A percentile compares a stretch with the other conserved stretches of the same genome.
These are phyloP conservation scores for Rubia balearica DNA, from an alignment of 305 asterid genomes.

Conservation along the genomic window DNA sequence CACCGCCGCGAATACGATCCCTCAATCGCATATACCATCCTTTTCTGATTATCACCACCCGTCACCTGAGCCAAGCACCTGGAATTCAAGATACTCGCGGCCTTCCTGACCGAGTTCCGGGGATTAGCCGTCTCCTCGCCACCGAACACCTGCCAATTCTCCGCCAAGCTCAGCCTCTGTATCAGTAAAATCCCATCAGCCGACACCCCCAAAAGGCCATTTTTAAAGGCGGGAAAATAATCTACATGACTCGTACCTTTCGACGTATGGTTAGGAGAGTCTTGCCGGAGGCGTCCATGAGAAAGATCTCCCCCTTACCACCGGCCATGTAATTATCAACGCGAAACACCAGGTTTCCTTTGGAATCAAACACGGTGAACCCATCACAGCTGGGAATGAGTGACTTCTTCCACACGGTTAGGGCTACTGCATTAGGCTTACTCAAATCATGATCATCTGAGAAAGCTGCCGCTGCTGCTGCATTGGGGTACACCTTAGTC, in stretches of 20 bases:
- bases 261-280: slow-evolving; percentile 67
- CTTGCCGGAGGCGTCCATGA: slow-evolving; percentile 61
- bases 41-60: slow-evolving; percentile 12
- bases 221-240: no score
- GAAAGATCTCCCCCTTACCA: slow-evolving; percentile 39
- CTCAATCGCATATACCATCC: slow-evolving; percentile 36
- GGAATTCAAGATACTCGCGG: slow-evolving; percentile 28
- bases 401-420: slow-evolving; percentile 82
- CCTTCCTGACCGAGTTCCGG: slow-evolving; percentile 37
- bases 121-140: slow-evolving; percentile 48
- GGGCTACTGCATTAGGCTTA: slow-evolving; percentile 20
- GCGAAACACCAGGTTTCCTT: slow-evolving; percentile 57
- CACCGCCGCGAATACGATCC: slow-evolving; percentile 53
- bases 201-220: background rate
- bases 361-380: slow-evolving; percentile 57
- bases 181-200: background rate
- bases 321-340: slow-evolving; percentile 61
- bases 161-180: slow-evolving; percentile 53
- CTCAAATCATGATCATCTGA: background rate
- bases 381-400: slow-evolving; percentile 61
- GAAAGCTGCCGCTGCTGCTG: slow-evolving; percentile 3
- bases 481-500: slow-evolving; percentile 37
- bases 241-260: slow-evolving; percentile 33
- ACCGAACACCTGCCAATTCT: slow-evolving; percentile 55
- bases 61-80: slow-evolving; percentile 43